Evolutionary conservation across 1,284 basidiomycete genomes (phyloP).

Genomic region (Heliocybe sulcata): DNA sequence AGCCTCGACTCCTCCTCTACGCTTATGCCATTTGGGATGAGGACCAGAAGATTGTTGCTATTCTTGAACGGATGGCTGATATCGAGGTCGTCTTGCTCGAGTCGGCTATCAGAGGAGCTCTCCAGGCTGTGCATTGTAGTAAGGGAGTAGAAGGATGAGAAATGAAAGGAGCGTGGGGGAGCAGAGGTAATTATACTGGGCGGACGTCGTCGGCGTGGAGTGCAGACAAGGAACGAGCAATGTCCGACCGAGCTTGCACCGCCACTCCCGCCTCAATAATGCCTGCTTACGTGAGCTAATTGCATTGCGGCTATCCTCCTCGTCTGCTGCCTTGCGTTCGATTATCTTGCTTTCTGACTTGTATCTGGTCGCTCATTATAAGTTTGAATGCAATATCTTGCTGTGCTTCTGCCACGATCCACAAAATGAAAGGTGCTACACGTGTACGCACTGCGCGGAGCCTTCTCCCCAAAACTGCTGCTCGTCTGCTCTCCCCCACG

Average conservation of each 20-base stretch:
- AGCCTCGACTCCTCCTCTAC: conserved; percentile 39
- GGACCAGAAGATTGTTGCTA: conserved; percentile 17
- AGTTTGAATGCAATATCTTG: not conserved
- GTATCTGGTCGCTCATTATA: no score
- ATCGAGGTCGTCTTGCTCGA: not conserved
- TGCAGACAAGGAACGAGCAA: not conserved
- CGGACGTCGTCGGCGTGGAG: not conserved
- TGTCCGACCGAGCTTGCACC: no score
- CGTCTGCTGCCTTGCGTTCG: not conserved
- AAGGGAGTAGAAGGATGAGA: not conserved
- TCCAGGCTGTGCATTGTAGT: not conserved
- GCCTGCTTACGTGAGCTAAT: not conserved
- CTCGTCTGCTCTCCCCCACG: not conserved
- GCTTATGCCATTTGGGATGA: conserved; percentile 30
- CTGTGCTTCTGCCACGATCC: not conserved
- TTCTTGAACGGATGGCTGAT: conserved; percentile 9
- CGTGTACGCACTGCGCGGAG: not conserved
- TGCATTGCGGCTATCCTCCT: no score
- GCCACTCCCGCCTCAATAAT: no score
- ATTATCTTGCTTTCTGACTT: not conserved
- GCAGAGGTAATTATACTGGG: not conserved
- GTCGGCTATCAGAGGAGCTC: not conserved
- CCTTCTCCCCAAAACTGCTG: not conserved
- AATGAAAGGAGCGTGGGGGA: not conserved
- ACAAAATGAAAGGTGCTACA: not conserved